These are phyloP conservation scores for Diaporthe nobilis DNA, from an alignment of 2,329 filamentous ascomycete species.

Conservation along the genomic window DNA sequence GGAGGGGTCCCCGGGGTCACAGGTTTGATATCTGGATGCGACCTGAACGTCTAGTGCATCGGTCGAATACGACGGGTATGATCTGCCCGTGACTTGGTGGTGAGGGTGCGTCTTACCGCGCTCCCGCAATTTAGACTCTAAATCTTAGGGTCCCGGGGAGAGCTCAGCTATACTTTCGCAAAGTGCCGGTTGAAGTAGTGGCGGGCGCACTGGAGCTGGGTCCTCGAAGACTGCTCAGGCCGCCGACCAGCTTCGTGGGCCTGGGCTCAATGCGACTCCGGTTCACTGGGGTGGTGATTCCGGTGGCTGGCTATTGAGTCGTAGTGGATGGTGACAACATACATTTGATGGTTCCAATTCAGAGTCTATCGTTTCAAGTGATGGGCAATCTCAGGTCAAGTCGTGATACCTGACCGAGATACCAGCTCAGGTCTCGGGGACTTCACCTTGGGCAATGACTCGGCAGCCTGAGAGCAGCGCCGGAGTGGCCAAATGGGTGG, in stretches of 20 bases:
- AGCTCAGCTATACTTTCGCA: constrained; percentile 18
- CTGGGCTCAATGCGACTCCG: constrained; percentile 22
- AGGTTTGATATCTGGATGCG: constrained; percentile 20
- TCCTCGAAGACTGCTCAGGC: constrained; percentile 14
- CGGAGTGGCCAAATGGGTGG: constrained; percentile 7
- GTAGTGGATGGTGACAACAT: constrained; percentile 29
- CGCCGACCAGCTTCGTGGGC: constrained; percentile 14
- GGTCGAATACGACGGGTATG: constrained; percentile 11
- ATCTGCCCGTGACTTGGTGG: not conserved
- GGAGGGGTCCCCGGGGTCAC: constrained; percentile 15
- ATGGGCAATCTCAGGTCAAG: constrained; percentile 23
- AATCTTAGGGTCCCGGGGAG: not conserved
- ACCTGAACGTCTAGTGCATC: constrained; percentile 19
- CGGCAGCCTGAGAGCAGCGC: constrained; percentile 16
- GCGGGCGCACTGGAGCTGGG: not conserved
- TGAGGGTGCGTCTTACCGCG: constrained; percentile 14
- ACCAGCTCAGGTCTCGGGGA: constrained; percentile 21
- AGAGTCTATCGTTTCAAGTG: constrained; percentile 16
- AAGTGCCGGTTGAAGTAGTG: constrained; percentile 7
- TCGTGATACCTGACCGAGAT: constrained; percentile 34
- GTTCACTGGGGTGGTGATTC: constrained; percentile 25
- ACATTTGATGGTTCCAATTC: not conserved
- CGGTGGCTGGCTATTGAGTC: constrained; percentile 27
- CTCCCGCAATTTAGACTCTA: constrained; percentile 28
- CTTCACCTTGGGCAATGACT: constrained; percentile 19